A percentile compares a stretch with the other conserved stretches of the same genome.
Evolutionary conservation across 139 green algal genomes (phyloP).

Genomic region (Klebsormidium nitens): DNA sequence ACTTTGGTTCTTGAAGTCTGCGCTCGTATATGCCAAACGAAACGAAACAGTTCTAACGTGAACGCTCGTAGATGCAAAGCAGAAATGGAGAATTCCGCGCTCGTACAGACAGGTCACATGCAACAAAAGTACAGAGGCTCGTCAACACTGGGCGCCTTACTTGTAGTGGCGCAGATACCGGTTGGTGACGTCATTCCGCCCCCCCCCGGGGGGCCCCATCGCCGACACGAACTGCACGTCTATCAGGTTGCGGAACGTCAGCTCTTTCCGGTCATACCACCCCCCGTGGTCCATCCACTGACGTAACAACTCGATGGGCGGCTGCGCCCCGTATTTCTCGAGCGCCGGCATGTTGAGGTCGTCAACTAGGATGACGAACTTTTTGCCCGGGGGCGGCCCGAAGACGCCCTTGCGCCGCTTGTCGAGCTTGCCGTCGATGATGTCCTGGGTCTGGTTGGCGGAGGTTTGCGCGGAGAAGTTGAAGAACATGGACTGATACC

Average conservation of each 20-base stretch:
- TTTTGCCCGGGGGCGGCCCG: conserved; percentile 36
- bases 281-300: conserved; percentile 77
- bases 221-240: conserved; percentile 71
- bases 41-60: no score
- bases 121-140: no score
- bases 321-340: conserved; percentile 78
- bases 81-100: no score
- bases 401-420: conserved; percentile 47
- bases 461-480: conserved; percentile 45
- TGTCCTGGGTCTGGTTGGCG: conserved; percentile 58
- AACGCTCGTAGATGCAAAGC: no score
- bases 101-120: no score
- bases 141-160: no score
- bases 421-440: conserved; percentile 58
- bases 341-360: conserved; percentile 48
- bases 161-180: conserved; percentile 66
- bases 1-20: no score
- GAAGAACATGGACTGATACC: conserved; percentile 33
- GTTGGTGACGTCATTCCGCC: conserved; percentile 55
- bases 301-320: conserved; percentile 71
- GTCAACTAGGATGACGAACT: conserved; percentile 42
- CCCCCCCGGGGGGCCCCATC: conserved; percentile 63
- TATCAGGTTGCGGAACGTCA: conserved; percentile 54
- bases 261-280: conserved; percentile 77
- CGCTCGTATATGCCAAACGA: no score